Base-by-base conservation (phyloP, 73 alveolate genomes). In the Stentor coeruleus region DNA sequence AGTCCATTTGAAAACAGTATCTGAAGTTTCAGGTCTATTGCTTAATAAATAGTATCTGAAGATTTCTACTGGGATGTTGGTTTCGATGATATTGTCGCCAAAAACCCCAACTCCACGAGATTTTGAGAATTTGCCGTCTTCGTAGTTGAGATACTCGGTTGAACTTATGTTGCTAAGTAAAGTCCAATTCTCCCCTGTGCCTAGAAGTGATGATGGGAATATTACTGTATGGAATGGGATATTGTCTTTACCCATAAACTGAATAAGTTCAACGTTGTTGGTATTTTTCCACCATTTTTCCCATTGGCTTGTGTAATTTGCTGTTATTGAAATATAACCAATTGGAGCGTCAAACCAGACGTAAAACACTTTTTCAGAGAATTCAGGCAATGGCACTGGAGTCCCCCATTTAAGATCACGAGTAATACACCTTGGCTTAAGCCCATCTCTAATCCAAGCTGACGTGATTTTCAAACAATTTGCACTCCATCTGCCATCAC, bases 271-370 rank as follows among this genome's bases (percentile, higher is more conserved):
- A 41, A 97, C 99, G 82, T 97, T 89, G 3, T 95, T 97, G 58
- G 97, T 97, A 85, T 97, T 95, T 90, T 89, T 89, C 99, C 99
- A 97, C 99, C 99, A 97, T 72, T 92, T 85, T 87, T 94, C 91
- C 98, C 98, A 96, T 39, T 94, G 97, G 31, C 89, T 91, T 14
- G 94, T 91, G 77, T 91, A 94, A 82, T 88, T 91, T 58, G 98
- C 99, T 4, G 99, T 97, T 81, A 97, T 97, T 55, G 98, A 92
- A 58, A 96, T 74, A 87, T 97, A 97, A 42, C 99, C 99, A 75
- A 97, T 97, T 14, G 99, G 98, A 0, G 99, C 99, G 91, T 97
- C 99, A 88, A 97, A 97, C 99, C 99, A 97, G 3, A 97, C 99
- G 86, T 97, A 97, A 90, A 97, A 94, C 39, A 97, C 99, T 87